Base-by-base conservation (phyloP, 768 basidiomycete genomes). In the Pisolithus orientalis region DNA sequence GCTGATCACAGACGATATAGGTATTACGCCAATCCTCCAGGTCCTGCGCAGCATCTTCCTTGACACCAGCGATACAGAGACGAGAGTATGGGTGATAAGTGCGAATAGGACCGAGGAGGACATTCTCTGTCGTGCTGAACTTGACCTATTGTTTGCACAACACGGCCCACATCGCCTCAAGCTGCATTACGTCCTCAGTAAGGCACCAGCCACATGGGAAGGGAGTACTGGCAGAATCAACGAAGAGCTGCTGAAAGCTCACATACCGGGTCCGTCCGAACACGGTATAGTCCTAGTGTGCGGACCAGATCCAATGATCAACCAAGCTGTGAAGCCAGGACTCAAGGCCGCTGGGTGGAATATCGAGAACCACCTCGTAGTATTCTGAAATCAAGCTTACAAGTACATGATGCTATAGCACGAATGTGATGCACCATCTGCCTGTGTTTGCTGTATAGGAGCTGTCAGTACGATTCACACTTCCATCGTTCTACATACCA, bases 1-100 rank as follows among this genome's bases (percentile, higher is more conserved):
- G 34, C 42, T 46, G 14, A 17, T 27, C 10, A 45, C 2, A 34
- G 32, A 43, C 28, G 28, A 29, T 46, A 11, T 43, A 72, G 75
- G 75, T 24, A 77, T 83, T 47, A 82, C 82, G 0, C 81, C 82
- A 0, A 79, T 84, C 43, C 62, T 82, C 0, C 80, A 83, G 60
- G 75, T 82, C 21, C 64, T 82, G 1, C 73, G 77, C 1, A 70
- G 70, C 44, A 66, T 83, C 43, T 62, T 80, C 42, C 62, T 59
- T 21, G 78, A 82, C 51, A 17, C 47, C 1, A 46, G 52, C 13
- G 73, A 77, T 51, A 58, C 57, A 1, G 60, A 67, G 29, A 75
- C 73, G 1, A 68, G 69, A 6, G 65, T 79, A 10, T 82, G 73
- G 73, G 49, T 81, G 16, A 57, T 83, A 38, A 71, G 76, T 53